Base-by-base conservation (phyloP, 257 asterid species). In the Gentiana macrophylla region DNA sequence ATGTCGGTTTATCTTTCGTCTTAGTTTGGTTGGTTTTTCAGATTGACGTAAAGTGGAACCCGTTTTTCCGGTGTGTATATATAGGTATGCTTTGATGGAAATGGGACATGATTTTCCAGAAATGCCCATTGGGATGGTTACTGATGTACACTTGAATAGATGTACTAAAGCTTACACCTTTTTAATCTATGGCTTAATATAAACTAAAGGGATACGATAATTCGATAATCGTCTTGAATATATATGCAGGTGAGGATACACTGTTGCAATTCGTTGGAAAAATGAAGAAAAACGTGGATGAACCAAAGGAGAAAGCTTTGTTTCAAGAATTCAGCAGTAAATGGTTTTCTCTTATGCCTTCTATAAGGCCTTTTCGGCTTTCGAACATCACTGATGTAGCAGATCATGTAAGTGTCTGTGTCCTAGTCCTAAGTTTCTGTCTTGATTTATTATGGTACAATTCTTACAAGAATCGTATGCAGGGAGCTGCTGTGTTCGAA, bases 11-110 rank as follows among this genome's bases (percentile, higher is more conserved):
- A 1, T 4, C 59, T 5, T 7, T 12, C 1, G 2, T 2, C 3
- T 1, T 3, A 1, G 33, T 1, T 11, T 38, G 15, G 7, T 11
- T 4, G 35, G 0, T 44, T 9, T 2, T 3, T 3, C 47, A 4
- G 38, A 5, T 8, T 2, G 3, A 55, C 32, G 2, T 6, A 55
- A 6, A 2, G 6, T 37, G 32, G 8, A 7, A 6, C 24, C 49
- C 15, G 13, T 10, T 55, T 3, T 3, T 3, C 55, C 13, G 15
- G 46, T 2, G 52, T 24, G 24, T 24, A 24, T 24, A 24, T 53
- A 44, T 60, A 87, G 98, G 72, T 92, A 88, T 67, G 94, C 97
- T 13, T 52, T 92, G 75, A 77, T 85, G 94, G 97, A 92, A 61
- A 81, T 81, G 77, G 98, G 81, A 8, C 64, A 79, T 5, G 97